A percentile compares a stretch with the other conserved stretches of the same genome.
phyloP scores from a whole-genome alignment of 2,329 filamentous ascomycete species.

The Aspergillus ochraceus region DNA sequence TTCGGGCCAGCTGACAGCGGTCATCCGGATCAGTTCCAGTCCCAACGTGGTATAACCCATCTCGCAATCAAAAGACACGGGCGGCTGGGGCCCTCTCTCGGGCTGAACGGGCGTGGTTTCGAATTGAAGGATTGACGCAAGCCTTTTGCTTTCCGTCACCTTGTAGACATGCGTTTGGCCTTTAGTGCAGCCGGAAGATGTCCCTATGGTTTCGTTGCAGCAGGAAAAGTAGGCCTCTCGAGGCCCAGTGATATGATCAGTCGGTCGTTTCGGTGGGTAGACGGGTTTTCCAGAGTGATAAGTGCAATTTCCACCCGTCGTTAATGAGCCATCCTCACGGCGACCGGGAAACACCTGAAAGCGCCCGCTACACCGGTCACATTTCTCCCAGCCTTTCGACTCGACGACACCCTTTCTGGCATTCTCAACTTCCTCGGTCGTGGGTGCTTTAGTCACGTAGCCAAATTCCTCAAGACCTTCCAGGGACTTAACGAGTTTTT shows the following conservation, averaged over 20 bases:
- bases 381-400: constrained; percentile 78
- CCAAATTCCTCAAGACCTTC: constrained; percentile 65
- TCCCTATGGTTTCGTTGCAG: constrained; percentile 73
- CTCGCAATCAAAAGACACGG: constrained; percentile 89
- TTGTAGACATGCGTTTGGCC: constrained; percentile 83
- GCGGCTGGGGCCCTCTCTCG: constrained; percentile 32
- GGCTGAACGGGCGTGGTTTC: constrained; percentile 63
- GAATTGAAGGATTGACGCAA: constrained; percentile 80
- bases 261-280: constrained; percentile 54
- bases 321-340: constrained; percentile 69
- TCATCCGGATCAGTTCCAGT: constrained; percentile 85
- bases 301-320: constrained; percentile 75
- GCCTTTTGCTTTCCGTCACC: constrained; percentile 69
- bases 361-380: constrained; percentile 79
- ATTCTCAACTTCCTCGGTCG: constrained; percentile 63
- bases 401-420: constrained; percentile 65
- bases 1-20: constrained; percentile 81
- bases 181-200: constrained; percentile 71
- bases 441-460: constrained; percentile 71
- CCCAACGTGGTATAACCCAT: constrained; percentile 94
- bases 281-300: constrained; percentile 77
- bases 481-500: constrained; percentile 64
- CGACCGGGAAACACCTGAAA: constrained; percentile 93
- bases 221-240: constrained; percentile 70
- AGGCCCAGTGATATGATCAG: constrained; percentile 57